A percentile compares a stretch with the other conserved stretches of the same genome.
phyloP scores from a whole-genome alignment of 345 rosid species.

The Pugionium dolabratum region DNA sequence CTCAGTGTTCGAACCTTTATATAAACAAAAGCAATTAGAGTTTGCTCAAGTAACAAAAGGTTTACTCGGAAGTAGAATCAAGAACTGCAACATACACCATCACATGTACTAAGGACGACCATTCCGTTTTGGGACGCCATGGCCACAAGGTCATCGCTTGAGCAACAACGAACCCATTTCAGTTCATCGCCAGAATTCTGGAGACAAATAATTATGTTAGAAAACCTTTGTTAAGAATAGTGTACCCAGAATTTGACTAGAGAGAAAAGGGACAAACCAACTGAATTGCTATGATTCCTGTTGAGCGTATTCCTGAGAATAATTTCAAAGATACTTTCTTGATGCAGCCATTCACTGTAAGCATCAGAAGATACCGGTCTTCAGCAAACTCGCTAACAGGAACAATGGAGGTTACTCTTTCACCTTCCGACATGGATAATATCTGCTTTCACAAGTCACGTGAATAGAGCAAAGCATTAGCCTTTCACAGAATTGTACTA shows the following conservation, averaged over 20 bases:
- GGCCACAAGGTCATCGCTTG: slow-evolving; percentile 86
- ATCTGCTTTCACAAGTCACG: slow-evolving; percentile 53
- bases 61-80: slow-evolving; percentile 9
- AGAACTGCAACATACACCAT: slow-evolving; percentile 52
- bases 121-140: slow-evolving; percentile 97
- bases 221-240: slow-evolving; percentile 6
- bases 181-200: slow-evolving; percentile 94
- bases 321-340: slow-evolving; percentile 83
- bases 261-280: slow-evolving; percentile 59
- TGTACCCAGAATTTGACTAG: slow-evolving; percentile 2
- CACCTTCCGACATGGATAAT: slow-evolving; percentile 82
- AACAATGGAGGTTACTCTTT: slow-evolving; percentile 94
- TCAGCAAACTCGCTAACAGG: slow-evolving; percentile 81
- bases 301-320: slow-evolving; percentile 88
- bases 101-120: slow-evolving; percentile 83
- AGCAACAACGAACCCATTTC: slow-evolving; percentile 89
- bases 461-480: slow-evolving; percentile 13
- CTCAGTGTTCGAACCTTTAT: slow-evolving; percentile 75
- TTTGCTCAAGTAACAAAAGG: slow-evolving; percentile 4
- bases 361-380: slow-evolving; percentile 89
- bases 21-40: slow-evolving; percentile 28
- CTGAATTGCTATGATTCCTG: slow-evolving; percentile 95
- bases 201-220: slow-evolving; percentile 22
- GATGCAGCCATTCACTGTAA: slow-evolving; percentile 92
- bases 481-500: slow-evolving; percentile 8